Evolutionary conservation across 495 filamentous ascomycete species (phyloP).

Genomic region (Cenococcum geophilum): DNA sequence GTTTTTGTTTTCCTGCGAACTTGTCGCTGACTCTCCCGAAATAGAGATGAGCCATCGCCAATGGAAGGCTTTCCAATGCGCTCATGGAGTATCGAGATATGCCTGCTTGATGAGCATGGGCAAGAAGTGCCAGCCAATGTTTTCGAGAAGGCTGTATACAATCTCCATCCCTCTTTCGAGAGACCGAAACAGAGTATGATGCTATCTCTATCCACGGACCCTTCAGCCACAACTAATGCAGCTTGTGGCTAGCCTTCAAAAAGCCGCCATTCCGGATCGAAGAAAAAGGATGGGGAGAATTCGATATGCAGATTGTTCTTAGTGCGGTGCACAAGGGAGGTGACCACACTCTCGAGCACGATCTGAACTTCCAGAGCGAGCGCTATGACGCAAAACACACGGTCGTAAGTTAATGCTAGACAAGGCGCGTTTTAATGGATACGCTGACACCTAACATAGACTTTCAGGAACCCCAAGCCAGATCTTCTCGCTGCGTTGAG

Average conservation of each 20-base stretch:
- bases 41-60: constrained; percentile 61
- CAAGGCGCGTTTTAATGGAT: background rate
- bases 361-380: constrained; percentile 80
- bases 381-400: constrained; percentile 79
- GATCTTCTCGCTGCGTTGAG: constrained; percentile 65
- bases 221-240: background rate
- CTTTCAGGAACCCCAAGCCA: constrained; percentile 88
- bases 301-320: constrained; percentile 85
- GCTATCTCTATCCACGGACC: background rate
- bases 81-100: constrained; percentile 57
- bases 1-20: constrained; percentile 8
- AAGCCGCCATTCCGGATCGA: constrained; percentile 80
- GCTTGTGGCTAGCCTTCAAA: constrained; percentile 42
- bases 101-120: constrained; percentile 54
- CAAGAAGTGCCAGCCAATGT: constrained; percentile 64
- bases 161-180: constrained; percentile 87
- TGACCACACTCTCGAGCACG: constrained; percentile 73
- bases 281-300: constrained; percentile 98
- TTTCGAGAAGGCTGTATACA: constrained; percentile 89
- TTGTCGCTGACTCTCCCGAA: constrained; percentile 16
- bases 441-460: constrained; percentile 40
- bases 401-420: constrained; percentile 49
- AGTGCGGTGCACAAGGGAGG: constrained; percentile 78
- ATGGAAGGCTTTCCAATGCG: constrained; percentile 90
- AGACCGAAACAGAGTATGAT: constrained; percentile 71